Evolutionary conservation across 768 basidiomycete species (phyloP), one percentile per base, ranked within the genome.

Genomic region (Calocybe indica): DNA sequence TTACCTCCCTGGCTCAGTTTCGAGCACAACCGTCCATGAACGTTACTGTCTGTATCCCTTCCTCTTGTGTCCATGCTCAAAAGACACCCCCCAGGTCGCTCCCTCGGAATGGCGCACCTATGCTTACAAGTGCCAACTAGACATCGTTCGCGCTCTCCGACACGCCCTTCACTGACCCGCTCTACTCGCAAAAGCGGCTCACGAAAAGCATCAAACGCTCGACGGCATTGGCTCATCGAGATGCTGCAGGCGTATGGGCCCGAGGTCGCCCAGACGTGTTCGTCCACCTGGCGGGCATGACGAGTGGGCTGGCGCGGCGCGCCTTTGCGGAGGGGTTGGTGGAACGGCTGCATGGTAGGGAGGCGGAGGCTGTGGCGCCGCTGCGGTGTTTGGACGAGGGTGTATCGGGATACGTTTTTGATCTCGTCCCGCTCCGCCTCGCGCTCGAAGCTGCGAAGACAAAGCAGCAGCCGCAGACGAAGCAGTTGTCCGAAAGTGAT

Each of bases 131-230:
- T 79, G 76, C 55, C 68, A 72, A 14, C 87, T 88, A 1, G 88
- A 92, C 53, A 48, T 91, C 11, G 78, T 87, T 88, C 43, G 81
- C 88, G 0, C 70, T 92, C 11, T 72, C 79, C 1, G 89, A 92
- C 49, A 80, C 70, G 0, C 85, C 88, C 0, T 80, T 78, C 58
- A 84, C 84, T 0, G 52, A 67, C 3, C 75, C 79, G 0, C 79
- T 85, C 0, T 75, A 80, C 51, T 90, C 88, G 3, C 90, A 92
- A 58, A 91, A 87, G 53, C 79, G 90, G 2, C 62, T 83, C 5
- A 82, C 77, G 28, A 92, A 90, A 59, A 83, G 83, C 56, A 74
- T 90, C 45, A 84, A 89, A 38, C 74, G 89, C 28, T 82, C 81
- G 2, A 58, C 69, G 0, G 63, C 73, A 0, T 22, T 92, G 90